phyloP scores from a whole-genome alignment of 768 basidiomycete species.

The Infundibulicybe gibba region DNA sequence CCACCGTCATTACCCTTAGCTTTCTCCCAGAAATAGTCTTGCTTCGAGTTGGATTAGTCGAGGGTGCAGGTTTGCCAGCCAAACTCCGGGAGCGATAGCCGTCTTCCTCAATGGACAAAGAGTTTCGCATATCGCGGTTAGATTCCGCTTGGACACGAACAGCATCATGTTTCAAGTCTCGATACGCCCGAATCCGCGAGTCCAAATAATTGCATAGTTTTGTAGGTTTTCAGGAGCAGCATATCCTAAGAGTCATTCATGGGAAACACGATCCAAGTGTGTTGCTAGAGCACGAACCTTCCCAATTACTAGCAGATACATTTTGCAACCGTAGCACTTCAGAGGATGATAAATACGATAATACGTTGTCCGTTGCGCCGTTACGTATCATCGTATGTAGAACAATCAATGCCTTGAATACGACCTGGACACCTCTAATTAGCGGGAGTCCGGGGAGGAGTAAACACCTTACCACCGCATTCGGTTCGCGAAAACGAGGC shows the following conservation, averaged over 20 bases:
- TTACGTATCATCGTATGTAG: slow-evolving; percentile 96
- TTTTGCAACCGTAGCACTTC: slow-evolving; percentile 83
- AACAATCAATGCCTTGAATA: slow-evolving; percentile 97
- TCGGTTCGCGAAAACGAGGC: slow-evolving; percentile 85
- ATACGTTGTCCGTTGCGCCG: slow-evolving; percentile 92
- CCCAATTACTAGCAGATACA: slow-evolving; percentile 81
- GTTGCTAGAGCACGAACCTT: slow-evolving; percentile 50
- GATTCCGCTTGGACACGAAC: slow-evolving; percentile 91
- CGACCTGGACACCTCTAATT: slow-evolving; percentile 52
- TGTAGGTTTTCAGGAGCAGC: slow-evolving; percentile 81
- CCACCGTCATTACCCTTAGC: slow-evolving; percentile 87
- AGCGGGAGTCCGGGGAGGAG: background rate
- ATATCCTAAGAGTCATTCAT: slow-evolving; percentile 55
- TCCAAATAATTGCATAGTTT: slow-evolving; percentile 90
- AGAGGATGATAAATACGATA: slow-evolving; percentile 75
- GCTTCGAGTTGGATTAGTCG: slow-evolving; percentile 48
- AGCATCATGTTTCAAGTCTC: slow-evolving; percentile 90
- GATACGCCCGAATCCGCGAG: slow-evolving; percentile 81
- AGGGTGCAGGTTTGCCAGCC: slow-evolving; percentile 20
- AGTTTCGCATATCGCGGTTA: slow-evolving; percentile 81
- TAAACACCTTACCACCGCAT: slow-evolving; percentile 66
- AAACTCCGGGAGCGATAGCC: slow-evolving; percentile 26
- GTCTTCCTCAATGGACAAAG: slow-evolving; percentile 59
- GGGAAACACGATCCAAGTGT: background rate
- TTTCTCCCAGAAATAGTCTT: slow-evolving; percentile 83